phyloP scores from a whole-genome alignment of 495 filamentous ascomycete species.

The Thozetella sp. region DNA sequence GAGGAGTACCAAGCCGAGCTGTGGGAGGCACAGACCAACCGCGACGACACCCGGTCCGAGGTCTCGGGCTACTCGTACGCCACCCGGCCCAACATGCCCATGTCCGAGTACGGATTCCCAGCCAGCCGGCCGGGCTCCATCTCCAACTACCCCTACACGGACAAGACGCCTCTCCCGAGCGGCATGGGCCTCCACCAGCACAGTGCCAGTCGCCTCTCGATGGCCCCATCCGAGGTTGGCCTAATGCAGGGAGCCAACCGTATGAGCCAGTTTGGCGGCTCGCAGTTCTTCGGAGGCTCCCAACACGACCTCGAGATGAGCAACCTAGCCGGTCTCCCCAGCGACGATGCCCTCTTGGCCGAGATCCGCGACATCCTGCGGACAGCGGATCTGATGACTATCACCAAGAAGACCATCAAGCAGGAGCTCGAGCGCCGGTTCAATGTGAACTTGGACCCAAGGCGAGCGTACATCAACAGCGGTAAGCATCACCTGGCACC shows the following conservation, averaged over 20 bases:
- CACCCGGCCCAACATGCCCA: conserved; percentile 66
- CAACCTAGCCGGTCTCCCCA: conserved; percentile 68
- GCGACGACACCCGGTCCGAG: conserved; percentile 85
- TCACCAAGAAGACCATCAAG: conserved; percentile 99
- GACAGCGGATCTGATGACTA: conserved; percentile 92
- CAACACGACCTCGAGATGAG: conserved; percentile 70
- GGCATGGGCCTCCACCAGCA: conserved; percentile 8
- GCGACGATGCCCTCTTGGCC: conserved; percentile 84
- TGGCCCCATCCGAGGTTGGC: conserved; percentile 73
- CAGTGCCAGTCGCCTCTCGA: conserved; percentile 64
- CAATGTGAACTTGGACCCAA: conserved; percentile 75
- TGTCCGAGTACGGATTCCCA: conserved; percentile 63
- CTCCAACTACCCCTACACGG: conserved; percentile 50
- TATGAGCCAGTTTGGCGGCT: conserved; percentile 54
- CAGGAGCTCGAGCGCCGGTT: conserved; percentile 88
- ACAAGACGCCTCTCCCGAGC: conserved; percentile 35
- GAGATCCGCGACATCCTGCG: conserved; percentile 94
- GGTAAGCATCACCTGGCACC: conserved; percentile 66
- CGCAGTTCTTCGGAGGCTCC: conserved; percentile 53
- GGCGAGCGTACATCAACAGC: conserved; percentile 89
- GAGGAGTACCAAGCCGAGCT: conserved; percentile 98
- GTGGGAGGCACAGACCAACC: conserved; percentile 88
- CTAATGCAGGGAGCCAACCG: conserved; percentile 23
- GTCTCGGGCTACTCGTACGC: conserved; percentile 88
- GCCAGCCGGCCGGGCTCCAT: conserved; percentile 76